Evolutionary conservation across 768 basidiomycete species (phyloP).

Genomic region (Hypholoma sublateritium): DNA sequence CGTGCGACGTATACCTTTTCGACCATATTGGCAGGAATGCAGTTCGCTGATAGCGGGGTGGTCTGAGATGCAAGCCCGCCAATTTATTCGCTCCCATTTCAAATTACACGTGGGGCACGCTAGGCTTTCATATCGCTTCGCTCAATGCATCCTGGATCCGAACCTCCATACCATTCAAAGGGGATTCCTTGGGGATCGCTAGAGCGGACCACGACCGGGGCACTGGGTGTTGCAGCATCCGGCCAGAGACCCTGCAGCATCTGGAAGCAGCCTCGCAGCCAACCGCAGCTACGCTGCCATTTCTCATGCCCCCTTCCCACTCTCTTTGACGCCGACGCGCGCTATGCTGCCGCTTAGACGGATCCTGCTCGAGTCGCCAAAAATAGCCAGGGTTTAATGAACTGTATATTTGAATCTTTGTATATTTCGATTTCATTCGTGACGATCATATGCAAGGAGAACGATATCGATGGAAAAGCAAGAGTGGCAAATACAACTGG

Average conservation of each 20-base stretch:
- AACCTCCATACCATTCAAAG: neutral
- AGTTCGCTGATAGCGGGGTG: slow-evolving; percentile 14
- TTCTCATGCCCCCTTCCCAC: slow-evolving; percentile 1
- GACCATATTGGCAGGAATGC: slow-evolving; percentile 33
- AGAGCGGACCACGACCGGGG: too few relatives aligned
- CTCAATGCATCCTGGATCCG: slow-evolving; percentile 4
- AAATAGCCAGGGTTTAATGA: neutral
- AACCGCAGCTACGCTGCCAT: too few relatives aligned
- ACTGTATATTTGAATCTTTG: slow-evolving; percentile 17
- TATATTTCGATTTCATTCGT: slow-evolving; percentile 25
- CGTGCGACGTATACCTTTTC: slow-evolving; percentile 69
- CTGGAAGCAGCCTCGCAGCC: too few relatives aligned
- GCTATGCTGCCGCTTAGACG: neutral
- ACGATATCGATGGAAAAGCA: slow-evolving; percentile 19
- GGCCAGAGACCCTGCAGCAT: too few relatives aligned
- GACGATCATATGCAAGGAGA: slow-evolving; percentile 14
- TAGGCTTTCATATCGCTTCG: slow-evolving; percentile 20
- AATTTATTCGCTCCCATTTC: neutral
- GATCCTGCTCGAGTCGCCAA: neutral
- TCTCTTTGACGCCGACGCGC: neutral
- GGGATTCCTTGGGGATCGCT: too few relatives aligned
- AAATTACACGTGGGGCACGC: slow-evolving; percentile 22
- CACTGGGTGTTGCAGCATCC: too few relatives aligned
- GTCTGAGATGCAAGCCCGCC: neutral
- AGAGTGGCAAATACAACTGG: slow-evolving; percentile 17